Evolutionary conservation across 441 rosid genomes (phyloP).

Genomic region (Aquilaria agallochum): DNA sequence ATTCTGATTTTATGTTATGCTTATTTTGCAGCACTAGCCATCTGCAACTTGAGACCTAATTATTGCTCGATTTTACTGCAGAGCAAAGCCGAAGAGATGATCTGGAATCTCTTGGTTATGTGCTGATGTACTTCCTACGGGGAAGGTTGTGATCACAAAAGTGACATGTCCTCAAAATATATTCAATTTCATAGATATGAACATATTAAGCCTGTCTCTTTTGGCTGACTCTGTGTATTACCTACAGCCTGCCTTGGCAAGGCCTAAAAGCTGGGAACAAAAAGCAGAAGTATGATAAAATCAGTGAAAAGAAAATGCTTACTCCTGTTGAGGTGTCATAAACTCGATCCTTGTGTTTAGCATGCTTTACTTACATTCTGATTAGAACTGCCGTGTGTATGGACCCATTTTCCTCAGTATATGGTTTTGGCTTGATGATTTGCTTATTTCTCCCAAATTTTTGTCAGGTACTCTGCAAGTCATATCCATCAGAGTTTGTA

Average conservation of each 20-base stretch:
- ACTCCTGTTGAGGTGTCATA: conserved; percentile 62
- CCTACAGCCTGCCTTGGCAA: conserved; percentile 76
- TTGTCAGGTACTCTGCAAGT: conserved; percentile 69
- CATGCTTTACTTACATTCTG: neutral
- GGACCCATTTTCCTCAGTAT: neutral
- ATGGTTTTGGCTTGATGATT: neutral
- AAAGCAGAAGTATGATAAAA: conserved; percentile 74
- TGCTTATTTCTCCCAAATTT: neutral
- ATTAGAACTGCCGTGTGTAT: neutral
- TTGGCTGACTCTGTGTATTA: conserved; percentile 10
- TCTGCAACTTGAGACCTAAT: neutral
- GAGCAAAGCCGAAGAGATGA: conserved; percentile 21
- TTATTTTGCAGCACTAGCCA: neutral
- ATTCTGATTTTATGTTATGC: conserved; percentile 1
- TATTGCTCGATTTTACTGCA: conserved; percentile 7
- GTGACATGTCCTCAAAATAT: neutral
- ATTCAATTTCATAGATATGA: conserved; percentile 5
- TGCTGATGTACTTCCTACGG: conserved; percentile 18
- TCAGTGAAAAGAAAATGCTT: conserved; percentile 68
- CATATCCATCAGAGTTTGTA: conserved; percentile 67
- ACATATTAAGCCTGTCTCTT: conserved; percentile 1
- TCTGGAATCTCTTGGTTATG: conserved; percentile 17
- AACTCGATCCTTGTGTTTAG: neutral
- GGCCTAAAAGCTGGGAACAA: conserved; percentile 73
- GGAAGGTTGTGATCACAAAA: conserved; percentile 14